phyloP scores from a whole-genome alignment of 768 basidiomycete species.

The Vararia minispora region DNA sequence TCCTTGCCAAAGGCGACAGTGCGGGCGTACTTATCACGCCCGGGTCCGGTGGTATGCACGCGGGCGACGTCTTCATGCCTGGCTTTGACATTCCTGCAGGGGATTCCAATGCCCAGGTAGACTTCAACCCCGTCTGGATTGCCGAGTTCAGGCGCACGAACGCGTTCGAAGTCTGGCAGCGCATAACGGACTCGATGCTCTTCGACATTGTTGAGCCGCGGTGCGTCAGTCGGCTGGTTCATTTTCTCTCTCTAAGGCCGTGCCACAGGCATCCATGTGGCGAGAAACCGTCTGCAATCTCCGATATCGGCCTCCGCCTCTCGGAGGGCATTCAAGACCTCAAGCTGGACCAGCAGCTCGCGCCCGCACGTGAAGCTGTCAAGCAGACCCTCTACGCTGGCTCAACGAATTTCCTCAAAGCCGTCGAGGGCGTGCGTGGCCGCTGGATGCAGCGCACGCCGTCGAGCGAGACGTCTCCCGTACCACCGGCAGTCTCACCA shows the following conservation, averaged over 20 bases:
- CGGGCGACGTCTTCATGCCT: too few relatives aligned
- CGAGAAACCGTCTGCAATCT: constrained; percentile 78
- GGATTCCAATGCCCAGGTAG: constrained; percentile 48
- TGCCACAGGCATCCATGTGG: constrained; percentile 77
- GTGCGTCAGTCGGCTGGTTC: constrained; percentile 27
- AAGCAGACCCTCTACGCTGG: constrained; percentile 63
- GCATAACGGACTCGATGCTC: constrained; percentile 79
- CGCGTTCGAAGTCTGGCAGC: constrained; percentile 86
- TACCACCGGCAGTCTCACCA: constrained; percentile 15
- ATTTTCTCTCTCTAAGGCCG: neutral
- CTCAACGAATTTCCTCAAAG: constrained; percentile 77
- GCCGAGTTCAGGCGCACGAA: constrained; percentile 79
- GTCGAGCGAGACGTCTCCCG: constrained; percentile 15
- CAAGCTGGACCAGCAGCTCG: constrained; percentile 87
- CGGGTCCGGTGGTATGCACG: constrained; percentile 30
- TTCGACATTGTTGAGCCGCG: constrained; percentile 95
- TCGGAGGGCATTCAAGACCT: constrained; percentile 93
- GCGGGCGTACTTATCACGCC: constrained; percentile 58
- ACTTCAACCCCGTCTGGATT: constrained; percentile 87
- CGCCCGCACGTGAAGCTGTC: constrained; percentile 84
- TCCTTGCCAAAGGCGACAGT: constrained; percentile 56
- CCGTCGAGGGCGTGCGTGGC: constrained; percentile 79
- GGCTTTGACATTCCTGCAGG: too few relatives aligned
- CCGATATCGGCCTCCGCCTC: constrained; percentile 86
- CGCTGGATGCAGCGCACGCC: constrained; percentile 44